phyloP scores from a whole-genome alignment of 108 stramenopile species.

The Cyclotella atomus region DNA sequence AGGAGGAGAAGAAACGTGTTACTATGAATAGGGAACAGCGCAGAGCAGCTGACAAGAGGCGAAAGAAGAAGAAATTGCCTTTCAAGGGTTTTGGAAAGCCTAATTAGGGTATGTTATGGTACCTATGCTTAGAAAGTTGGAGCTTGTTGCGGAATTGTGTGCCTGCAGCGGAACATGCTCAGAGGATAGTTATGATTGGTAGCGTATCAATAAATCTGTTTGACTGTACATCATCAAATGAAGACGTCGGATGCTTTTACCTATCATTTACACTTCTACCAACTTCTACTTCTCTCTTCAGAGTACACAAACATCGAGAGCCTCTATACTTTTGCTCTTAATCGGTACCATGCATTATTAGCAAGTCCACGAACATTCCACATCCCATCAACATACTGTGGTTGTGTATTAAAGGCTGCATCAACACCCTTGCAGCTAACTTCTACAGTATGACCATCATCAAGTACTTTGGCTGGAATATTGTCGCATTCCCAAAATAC shows the following conservation, averaged over 20 bases:
- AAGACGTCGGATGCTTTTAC: too few relatives aligned
- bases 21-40: slow-evolving; percentile 81
- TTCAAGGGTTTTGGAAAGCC: slow-evolving; percentile 68
- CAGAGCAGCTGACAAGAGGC: slow-evolving; percentile 69
- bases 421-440: slow-evolving; percentile 85
- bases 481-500: slow-evolving; percentile 83
- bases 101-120: not conserved
- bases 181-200: too few relatives aligned
- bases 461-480: slow-evolving; percentile 66
- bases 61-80: slow-evolving; percentile 69
- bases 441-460: slow-evolving; percentile 63
- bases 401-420: slow-evolving; percentile 75
- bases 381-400: slow-evolving; percentile 69
- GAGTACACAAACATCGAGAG: not conserved
- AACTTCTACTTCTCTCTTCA: too few relatives aligned
- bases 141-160: too few relatives aligned
- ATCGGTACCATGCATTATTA: slow-evolving; percentile 79
- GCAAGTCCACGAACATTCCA: slow-evolving; percentile 88
- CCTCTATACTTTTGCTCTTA: slow-evolving; percentile 12
- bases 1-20: slow-evolving; percentile 47
- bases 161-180: too few relatives aligned
- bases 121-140: too few relatives aligned
- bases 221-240: too few relatives aligned
- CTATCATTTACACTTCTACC: too few relatives aligned
- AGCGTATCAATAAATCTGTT: too few relatives aligned